Evolutionary conservation across 352 stramenopile species (phyloP).

Genomic region (Phytophthora chlamydospora): DNA sequence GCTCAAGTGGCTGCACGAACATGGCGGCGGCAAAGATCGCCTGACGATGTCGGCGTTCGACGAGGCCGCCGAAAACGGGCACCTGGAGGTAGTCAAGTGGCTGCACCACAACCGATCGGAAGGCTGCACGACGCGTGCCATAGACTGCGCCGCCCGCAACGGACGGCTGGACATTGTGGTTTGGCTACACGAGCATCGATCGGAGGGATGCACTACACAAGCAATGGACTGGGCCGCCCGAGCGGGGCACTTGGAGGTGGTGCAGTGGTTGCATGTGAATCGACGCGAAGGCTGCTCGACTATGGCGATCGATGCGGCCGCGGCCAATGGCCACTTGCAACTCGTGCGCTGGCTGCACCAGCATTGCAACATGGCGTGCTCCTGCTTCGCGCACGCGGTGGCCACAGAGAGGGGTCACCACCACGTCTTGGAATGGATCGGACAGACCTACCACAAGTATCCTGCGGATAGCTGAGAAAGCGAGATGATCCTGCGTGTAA

Average conservation of each 20-base stretch:
- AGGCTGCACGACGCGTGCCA: slow-evolving; percentile 28
- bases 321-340: slow-evolving; percentile 22
- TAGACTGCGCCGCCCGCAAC: slow-evolving; percentile 25
- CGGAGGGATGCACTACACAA: slow-evolving; percentile 32
- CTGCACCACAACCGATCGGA: slow-evolving; percentile 22
- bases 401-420: slow-evolving; percentile 23
- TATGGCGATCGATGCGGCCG: slow-evolving; percentile 27
- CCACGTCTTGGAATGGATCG: slow-evolving; percentile 33
- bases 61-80: slow-evolving; percentile 27
- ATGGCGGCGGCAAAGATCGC: slow-evolving; percentile 17
- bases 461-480: slow-evolving; percentile 5
- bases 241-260: slow-evolving; percentile 25
- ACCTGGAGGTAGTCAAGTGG: slow-evolving; percentile 32
- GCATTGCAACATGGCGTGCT: slow-evolving; percentile 28
- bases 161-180: slow-evolving; percentile 28
- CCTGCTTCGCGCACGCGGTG: slow-evolving; percentile 15
- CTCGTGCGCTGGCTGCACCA: slow-evolving; percentile 30
- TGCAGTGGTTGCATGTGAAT: slow-evolving; percentile 32
- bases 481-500: slow-evolving; percentile 42
- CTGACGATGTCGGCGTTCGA: slow-evolving; percentile 34
- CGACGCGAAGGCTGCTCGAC: slow-evolving; percentile 25
- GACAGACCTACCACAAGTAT: slow-evolving; percentile 9
- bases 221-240: slow-evolving; percentile 33
- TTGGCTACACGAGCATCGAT: slow-evolving; percentile 21
- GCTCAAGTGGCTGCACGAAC: slow-evolving; percentile 28